A percentile compares a stretch with the other conserved stretches of the same genome.
Evolutionary conservation across 768 basidiomycete genomes (phyloP).

Genomic region (Boletus subcaerulescens): DNA sequence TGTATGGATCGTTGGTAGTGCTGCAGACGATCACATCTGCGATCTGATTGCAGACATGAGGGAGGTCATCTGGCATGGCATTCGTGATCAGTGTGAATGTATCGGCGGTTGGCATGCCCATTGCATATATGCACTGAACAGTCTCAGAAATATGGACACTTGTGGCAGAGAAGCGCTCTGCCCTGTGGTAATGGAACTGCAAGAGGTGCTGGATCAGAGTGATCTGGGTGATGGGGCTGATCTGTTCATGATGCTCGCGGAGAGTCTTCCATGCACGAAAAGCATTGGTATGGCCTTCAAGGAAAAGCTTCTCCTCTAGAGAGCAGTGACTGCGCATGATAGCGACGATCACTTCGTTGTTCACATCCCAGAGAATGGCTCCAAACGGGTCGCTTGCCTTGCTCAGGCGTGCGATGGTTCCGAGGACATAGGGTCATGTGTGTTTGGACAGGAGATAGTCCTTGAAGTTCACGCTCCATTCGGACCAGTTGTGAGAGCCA

Average conservation of each 20-base stretch:
- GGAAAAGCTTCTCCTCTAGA: too few species aligned
- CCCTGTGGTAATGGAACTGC: too few species aligned
- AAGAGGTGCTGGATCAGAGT: too few species aligned
- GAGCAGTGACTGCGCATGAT: not conserved
- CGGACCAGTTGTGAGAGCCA: not conserved
- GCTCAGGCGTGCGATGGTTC: not conserved
- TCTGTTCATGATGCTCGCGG: too few species aligned
- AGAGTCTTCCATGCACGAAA: not conserved
- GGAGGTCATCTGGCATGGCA: too few species aligned
- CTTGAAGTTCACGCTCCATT: not conserved
- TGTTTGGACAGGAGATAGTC: not conserved
- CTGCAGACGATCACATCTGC: not conserved
- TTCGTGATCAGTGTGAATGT: too few species aligned
- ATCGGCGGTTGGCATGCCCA: too few species aligned
- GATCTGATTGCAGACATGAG: not conserved
- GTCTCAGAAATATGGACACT: too few species aligned
- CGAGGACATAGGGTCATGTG: not conserved
- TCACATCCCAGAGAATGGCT: not conserved
- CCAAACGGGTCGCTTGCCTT: not conserved
- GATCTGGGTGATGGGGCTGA: too few species aligned
- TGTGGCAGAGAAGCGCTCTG: too few species aligned
- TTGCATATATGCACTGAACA: too few species aligned
- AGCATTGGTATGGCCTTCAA: not conserved
- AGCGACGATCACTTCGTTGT: not conserved
- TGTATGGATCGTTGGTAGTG: too few species aligned